Evolutionary conservation across 257 asterid genomes (phyloP), one percentile per base, ranked within the genome.

Genomic region (Lithospermum erythrorhizon): DNA sequence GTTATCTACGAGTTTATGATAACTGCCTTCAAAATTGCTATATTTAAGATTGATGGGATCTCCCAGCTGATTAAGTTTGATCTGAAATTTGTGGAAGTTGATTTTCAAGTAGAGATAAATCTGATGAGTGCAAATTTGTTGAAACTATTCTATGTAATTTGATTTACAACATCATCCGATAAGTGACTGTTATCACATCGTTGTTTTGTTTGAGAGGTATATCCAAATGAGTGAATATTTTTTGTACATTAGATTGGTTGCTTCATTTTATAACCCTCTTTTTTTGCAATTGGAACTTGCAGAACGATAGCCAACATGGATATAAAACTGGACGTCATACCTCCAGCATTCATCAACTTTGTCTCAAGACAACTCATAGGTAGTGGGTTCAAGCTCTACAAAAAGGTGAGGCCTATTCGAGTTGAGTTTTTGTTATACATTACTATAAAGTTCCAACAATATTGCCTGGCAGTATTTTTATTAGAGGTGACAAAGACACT

Each of bases 381-480:
- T 32, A 84, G 94, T 32, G 98, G 98, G 41, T 91, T 91, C 89
- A 88, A 74, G 86, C 98, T 88, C 74, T 91, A 75, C 64, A 88
- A 91, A 65, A 91, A 86, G 97, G 98, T 77, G 47, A 55, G 25
- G 21, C 59, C 17, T 65, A 35, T 9, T 2, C 47, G 9, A 35
- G 47, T 35, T 35, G 9, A 35, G 14, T 3, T 11, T 35, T 35
- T 35, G 47, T 11, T 35, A 9, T 35, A 5, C 47, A 35, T 35
- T 35, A 3, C 11, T 35, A 35, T 35, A 1, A 9, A 35, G 47
- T 35, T 35, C 2, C 14, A 35, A 35, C 41, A 35, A 35, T 35
- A 35, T 11, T 35, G 47, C 9, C 47, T 27, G 32, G 32, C 32
- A 27, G 32, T 27, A 27, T n/a, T n/a, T n/a, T n/a, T n/a, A n/a